These are phyloP conservation scores for Blastobotrys ciferrii DNA, from an alignment of 1,139 yeast genomes.

Conservation along the genomic window DNA sequence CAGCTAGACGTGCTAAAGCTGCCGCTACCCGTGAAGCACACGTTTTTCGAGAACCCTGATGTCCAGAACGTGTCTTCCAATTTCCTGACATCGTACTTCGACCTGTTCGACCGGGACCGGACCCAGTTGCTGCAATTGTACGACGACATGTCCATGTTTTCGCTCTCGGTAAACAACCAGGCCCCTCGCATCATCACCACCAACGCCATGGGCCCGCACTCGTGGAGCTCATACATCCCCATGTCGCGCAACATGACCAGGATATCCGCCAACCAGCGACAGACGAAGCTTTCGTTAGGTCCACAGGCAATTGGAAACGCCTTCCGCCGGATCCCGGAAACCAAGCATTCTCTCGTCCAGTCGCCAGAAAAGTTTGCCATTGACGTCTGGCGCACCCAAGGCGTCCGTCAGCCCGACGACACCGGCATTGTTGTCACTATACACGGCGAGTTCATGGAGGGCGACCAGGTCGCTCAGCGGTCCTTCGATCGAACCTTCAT, in stretches of 20 bases:
- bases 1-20: slow-evolving; percentile 48
- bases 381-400: slow-evolving; percentile 61
- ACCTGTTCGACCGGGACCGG: slow-evolving; percentile 80
- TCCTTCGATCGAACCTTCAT: slow-evolving; percentile 87
- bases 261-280: slow-evolving; percentile 55
- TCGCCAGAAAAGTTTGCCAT: slow-evolving; percentile 68
- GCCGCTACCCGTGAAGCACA: slow-evolving; percentile 51
- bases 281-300: slow-evolving; percentile 66
- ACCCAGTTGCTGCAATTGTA: slow-evolving; percentile 67
- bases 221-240: slow-evolving; percentile 41
- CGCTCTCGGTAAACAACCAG: slow-evolving; percentile 55
- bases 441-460: slow-evolving; percentile 82
- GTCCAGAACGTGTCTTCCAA: slow-evolving; percentile 67
- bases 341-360: slow-evolving; percentile 66
- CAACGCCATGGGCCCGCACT: slow-evolving; percentile 21
- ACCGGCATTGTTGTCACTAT: slow-evolving; percentile 73
- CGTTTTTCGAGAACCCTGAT: slow-evolving; percentile 80
- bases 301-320: slow-evolving; percentile 59
- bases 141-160: slow-evolving; percentile 81
- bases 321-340: slow-evolving; percentile 67
- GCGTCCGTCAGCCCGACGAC: slow-evolving; percentile 51
- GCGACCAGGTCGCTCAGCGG: slow-evolving; percentile 54
- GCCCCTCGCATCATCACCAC: slow-evolving; percentile 41
- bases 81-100: slow-evolving; percentile 71
- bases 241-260: slow-evolving; percentile 74